Conservation (phyloP, 305 asterid species). For the Euphrasia arctica region DNA sequence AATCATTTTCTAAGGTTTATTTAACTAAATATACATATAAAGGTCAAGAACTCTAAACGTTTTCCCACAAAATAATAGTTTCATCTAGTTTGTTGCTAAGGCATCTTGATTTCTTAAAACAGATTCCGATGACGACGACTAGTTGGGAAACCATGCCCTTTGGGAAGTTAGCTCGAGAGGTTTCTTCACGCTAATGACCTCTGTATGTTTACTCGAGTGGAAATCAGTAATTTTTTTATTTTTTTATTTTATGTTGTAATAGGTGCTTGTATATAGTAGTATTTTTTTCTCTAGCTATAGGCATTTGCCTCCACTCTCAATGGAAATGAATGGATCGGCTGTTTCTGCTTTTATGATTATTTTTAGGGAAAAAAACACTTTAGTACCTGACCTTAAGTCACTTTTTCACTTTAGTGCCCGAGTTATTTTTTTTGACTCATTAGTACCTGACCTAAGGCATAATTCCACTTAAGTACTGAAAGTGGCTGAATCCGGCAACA, state of each 20-base stretch:
- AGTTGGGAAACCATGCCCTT: slow-evolving; percentile 28
- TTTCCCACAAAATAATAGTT: neutral
- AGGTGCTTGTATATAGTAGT: slow-evolving; percentile 22
- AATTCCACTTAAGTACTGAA: too few species aligned
- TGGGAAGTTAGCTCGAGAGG: slow-evolving; percentile 22
- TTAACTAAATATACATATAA: neutral
- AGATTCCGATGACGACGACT: slow-evolving; percentile 80
- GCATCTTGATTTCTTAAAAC: slow-evolving; percentile 26
- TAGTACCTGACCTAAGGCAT: too few species aligned
- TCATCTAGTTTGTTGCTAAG: slow-evolving; percentile 8
- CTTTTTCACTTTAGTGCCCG: too few species aligned
- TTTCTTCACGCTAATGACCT: slow-evolving; percentile 22
- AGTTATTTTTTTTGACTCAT: too few species aligned
- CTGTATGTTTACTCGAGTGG: slow-evolving; percentile 14
- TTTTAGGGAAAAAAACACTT: neutral
- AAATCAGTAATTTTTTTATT: slow-evolving; percentile 7
- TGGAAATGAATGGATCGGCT: neutral
- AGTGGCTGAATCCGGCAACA: too few species aligned
- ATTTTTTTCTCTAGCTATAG: slow-evolving; percentile 7
- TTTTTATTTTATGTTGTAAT: slow-evolving; percentile 16
- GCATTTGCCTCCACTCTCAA: slow-evolving; percentile 1
- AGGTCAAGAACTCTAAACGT: neutral
- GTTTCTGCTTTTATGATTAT: neutral
- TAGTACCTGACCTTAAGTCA: too few species aligned
- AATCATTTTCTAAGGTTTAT: neutral